Evolutionary conservation across 768 basidiomycete species (phyloP).

Genomic region (Clitopilus hobsonii): DNA sequence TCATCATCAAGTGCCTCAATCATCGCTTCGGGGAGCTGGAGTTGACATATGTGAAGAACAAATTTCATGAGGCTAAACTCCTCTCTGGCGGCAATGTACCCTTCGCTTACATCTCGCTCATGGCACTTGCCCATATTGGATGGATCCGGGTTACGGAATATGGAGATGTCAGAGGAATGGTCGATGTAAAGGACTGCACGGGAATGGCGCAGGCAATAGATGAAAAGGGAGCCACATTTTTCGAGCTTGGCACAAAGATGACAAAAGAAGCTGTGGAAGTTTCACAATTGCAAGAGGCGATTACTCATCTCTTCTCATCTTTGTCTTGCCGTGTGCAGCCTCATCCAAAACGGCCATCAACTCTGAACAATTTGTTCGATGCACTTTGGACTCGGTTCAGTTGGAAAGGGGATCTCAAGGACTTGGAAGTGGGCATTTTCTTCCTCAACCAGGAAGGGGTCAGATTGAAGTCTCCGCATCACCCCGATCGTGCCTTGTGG

Average conservation of each 20-base stretch:
- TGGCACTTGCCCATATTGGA: not conserved
- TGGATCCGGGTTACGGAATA: not conserved
- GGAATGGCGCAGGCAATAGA: not conserved
- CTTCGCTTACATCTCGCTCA: not conserved
- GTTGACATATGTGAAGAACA: not conserved
- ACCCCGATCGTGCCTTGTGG: not conserved
- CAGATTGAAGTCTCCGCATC: not conserved
- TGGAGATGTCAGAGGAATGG: not conserved
- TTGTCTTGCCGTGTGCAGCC: not conserved
- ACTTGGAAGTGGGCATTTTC: slow-evolving; percentile 17
- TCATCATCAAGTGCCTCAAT: not conserved
- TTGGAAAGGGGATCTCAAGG: not conserved
- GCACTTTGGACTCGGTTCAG: slow-evolving; percentile 4
- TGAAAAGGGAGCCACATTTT: not conserved
- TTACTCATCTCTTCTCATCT: not conserved
- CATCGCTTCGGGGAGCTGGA: not conserved
- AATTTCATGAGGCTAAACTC: not conserved
- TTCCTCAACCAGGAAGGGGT: not conserved
- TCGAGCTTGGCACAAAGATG: not conserved
- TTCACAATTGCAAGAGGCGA: not conserved
- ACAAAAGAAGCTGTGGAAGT: not conserved
- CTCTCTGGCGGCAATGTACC: not conserved
- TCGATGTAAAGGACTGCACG: not conserved
- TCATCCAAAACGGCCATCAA: not conserved
- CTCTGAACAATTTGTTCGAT: slow-evolving; percentile 9